These are phyloP conservation scores for Globisporangium uncinulatum DNA, from an alignment of 352 stramenopile species.

Conservation along the genomic window DNA sequence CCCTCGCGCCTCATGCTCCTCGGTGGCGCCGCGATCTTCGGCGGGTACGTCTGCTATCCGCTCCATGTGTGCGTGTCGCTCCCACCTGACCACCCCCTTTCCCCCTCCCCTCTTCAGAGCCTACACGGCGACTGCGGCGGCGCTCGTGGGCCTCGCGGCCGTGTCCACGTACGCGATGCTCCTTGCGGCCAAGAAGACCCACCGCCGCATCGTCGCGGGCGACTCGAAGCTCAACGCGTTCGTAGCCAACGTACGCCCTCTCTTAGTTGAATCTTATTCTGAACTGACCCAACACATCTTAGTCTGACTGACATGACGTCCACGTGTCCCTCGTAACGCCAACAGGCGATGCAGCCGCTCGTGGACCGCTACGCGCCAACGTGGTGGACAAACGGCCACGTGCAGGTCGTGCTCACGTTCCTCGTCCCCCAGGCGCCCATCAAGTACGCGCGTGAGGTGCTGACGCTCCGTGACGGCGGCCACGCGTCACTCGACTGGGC, in stretches of 20 bases:
- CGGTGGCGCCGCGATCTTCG: neutral
- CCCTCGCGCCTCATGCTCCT: constrained; percentile 1
- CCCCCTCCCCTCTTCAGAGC: neutral
- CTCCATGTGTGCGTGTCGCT: neutral
- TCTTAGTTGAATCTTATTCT: neutral
- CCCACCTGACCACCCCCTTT: neutral
- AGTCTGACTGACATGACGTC: too few species aligned
- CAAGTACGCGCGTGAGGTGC: constrained; percentile 53
- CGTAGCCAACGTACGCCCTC: constrained; percentile 21
- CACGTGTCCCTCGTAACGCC: too few species aligned
- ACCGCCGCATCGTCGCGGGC: constrained; percentile 56
- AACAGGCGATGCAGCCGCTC: constrained; percentile 35
- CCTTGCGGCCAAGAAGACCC: constrained; percentile 15
- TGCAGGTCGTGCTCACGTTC: constrained; percentile 70
- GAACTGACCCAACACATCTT: neutral
- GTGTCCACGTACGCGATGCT: constrained; percentile 22
- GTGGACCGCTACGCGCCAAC: constrained; percentile 57
- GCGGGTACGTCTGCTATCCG: neutral
- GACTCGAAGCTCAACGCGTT: constrained; percentile 65
- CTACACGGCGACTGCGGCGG: neutral
- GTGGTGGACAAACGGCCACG: constrained; percentile 73
- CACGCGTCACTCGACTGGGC: constrained; percentile 70
- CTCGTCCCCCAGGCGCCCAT: constrained; percentile 51
- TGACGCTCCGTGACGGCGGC: constrained; percentile 52
- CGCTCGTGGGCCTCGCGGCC: constrained; percentile 5